Base-by-base conservation (phyloP, 169 alveolate species). In the Plasmodium coatneyi region DNA sequence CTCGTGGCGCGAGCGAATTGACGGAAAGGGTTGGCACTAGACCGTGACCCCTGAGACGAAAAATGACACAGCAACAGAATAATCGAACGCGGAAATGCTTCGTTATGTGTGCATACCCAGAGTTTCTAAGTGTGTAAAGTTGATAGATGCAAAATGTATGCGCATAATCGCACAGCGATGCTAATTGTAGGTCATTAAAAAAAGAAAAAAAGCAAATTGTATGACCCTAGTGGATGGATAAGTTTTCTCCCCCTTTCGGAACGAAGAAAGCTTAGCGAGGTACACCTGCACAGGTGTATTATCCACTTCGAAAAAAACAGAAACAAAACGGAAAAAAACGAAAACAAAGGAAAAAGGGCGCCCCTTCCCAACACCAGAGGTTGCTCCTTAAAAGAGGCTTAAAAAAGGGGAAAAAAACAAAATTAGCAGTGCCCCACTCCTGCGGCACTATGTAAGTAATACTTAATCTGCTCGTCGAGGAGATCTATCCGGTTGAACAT, bases 401-500 rank as follows among this genome's bases (percentile, higher is more conserved):
- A 32, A 32, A 32, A 32, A 32, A 6, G 9, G 9, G 39, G 19
- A 36, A 25, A 43, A 30, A 6, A 1, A 43, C 9, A 83, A 28
- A 43, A 81, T 19, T 25, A 81, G 34, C 28, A 70, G 12, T 5
- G 14, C 28, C 14, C 72, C 28, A n/a, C 28, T 34, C 12, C 9
- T 22, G 19, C 60, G 60, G 60, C 60, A 30, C 41, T 66, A 43
- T 41, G 25, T 52, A 89, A 32, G 46, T 79, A 70, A 43, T 6
- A 66, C 30, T 60, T 56, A n/a, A 89, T 89, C n/a, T 79, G 30
- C 56, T 89, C 70, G 52, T 89, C 94, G 32, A 89, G 72, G 1
- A 89, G 41, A 28, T 89, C 94, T 54, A 89, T 89, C 56, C 94
- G 71, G 34, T 89, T 89, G 83, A 60, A 89, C 80, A 89, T 89